These are phyloP conservation scores for Penicillium macrosclerotiorum DNA, from an alignment of 495 filamentous ascomycete genomes.

Conservation along the genomic window DNA sequence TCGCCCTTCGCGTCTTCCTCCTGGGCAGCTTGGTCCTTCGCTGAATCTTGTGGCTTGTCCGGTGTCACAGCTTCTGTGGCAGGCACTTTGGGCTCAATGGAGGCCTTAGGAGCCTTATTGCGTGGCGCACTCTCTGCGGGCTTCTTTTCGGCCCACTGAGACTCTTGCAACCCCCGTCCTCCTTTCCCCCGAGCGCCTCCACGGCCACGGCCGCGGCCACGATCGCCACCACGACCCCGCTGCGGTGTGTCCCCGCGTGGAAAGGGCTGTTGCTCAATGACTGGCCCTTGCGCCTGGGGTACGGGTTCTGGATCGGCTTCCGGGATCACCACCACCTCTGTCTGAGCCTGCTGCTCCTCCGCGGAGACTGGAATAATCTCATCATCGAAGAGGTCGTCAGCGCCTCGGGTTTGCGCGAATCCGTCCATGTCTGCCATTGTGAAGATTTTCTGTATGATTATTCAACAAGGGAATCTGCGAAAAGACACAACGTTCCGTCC, in stretches of 20 bases:
- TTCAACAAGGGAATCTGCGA: too few species aligned
- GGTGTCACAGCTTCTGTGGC: slow-evolving; percentile 15
- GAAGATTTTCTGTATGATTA: background rate
- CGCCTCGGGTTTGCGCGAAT: slow-evolving; percentile 65
- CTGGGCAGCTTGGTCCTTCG: slow-evolving; percentile 21
- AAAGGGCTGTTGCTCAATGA: slow-evolving; percentile 12
- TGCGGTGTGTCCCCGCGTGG: slow-evolving; percentile 26
- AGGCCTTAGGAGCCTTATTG: slow-evolving; percentile 19
- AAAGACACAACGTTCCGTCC: too few species aligned
- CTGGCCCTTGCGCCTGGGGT: slow-evolving; percentile 8
- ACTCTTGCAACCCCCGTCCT: slow-evolving; percentile 31
- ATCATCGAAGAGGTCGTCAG: slow-evolving; percentile 70
- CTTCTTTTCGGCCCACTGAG: slow-evolving; percentile 30
- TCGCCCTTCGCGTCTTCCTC: slow-evolving; percentile 20
- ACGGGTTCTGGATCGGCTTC: slow-evolving; percentile 12
- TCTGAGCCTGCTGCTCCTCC: slow-evolving; percentile 31
- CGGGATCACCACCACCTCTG: slow-evolving; percentile 17
- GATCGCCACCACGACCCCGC: slow-evolving; percentile 36
- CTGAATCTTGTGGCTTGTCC: slow-evolving; percentile 17
- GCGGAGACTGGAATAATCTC: slow-evolving; percentile 62
- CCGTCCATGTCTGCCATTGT: slow-evolving; percentile 39
- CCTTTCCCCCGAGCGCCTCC: slow-evolving; percentile 38
- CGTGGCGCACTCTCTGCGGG: slow-evolving; percentile 20
- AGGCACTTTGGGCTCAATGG: slow-evolving; percentile 14
- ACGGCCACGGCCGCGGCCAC: slow-evolving; percentile 35